These are phyloP conservation scores for Crithidia expoeki DNA, from an alignment of 208 protist species.

Conservation along the genomic window DNA sequence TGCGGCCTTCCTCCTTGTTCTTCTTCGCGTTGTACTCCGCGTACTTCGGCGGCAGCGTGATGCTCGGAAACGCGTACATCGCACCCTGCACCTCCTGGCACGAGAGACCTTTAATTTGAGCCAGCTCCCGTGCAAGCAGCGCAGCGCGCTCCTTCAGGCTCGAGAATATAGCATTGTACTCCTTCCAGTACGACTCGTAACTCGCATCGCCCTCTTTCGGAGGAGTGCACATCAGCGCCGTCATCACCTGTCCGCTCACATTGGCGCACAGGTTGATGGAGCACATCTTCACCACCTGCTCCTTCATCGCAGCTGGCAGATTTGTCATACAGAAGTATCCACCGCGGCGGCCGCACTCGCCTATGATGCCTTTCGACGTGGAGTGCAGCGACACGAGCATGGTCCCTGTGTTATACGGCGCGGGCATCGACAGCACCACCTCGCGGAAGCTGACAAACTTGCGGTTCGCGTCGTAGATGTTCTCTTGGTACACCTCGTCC, in stretches of 20 bases:
- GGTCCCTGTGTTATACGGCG: slow-evolving; percentile 64
- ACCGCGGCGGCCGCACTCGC: slow-evolving; percentile 98
- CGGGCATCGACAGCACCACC: slow-evolving; percentile 69
- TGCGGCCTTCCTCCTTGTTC: slow-evolving; percentile 68
- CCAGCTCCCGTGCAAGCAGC: slow-evolving; percentile 87
- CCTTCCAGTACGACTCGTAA: slow-evolving; percentile 83
- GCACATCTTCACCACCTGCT: slow-evolving; percentile 96
- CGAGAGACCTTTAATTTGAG: slow-evolving; percentile 91
- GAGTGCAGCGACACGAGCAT: slow-evolving; percentile 96
- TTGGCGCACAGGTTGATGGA: slow-evolving; percentile 98
- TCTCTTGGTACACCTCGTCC: slow-evolving; percentile 99
- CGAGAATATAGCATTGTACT: slow-evolving; percentile 84
- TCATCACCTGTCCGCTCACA: slow-evolving; percentile 94
- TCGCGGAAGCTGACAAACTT: slow-evolving; percentile 93
- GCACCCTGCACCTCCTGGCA: slow-evolving; percentile 94
- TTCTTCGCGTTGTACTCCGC: slow-evolving; percentile 57
- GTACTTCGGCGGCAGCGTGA: slow-evolving; percentile 89
- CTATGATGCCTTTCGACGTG: slow-evolving; percentile 98
- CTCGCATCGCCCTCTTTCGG: slow-evolving; percentile 92
- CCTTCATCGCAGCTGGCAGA: slow-evolving; percentile 58
- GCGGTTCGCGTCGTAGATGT: slow-evolving; percentile 93
- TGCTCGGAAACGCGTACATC: slow-evolving; percentile 99
- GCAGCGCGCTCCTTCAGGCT: slow-evolving; percentile 70
- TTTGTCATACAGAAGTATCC: slow-evolving; percentile 97
- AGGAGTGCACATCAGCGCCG: slow-evolving; percentile 96